Base-by-base conservation (phyloP, 306 rosid genomes). In the Acmispon strigosus region DNA sequence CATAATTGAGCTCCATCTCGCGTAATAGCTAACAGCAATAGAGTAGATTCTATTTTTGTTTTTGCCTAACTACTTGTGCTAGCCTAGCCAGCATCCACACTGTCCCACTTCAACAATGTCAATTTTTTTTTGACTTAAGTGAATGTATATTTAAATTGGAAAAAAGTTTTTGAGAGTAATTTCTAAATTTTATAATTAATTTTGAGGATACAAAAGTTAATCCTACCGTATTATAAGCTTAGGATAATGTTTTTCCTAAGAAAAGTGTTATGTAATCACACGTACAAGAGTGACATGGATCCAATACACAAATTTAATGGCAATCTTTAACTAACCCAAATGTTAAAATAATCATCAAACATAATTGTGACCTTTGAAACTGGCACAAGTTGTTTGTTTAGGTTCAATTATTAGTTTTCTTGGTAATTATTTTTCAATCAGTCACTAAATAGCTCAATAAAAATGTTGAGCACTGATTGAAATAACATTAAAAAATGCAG, bases 371-470 rank as follows among this genome's bases (percentile, higher is more conserved):
- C 3, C 0, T 0, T 27, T 27, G 0, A 0, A 27, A 27, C 3
- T 4, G 0, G 0, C 34, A 27, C 3, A 27, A 27, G 5, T 27
- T 32, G 37, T 32, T 32, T 32, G 37, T 8, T 32, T 32, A 32
- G 5, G 37, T 5, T 32, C 37, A n/a, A 11, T 17, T 16, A 56
- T n/a, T 24, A 43, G 20, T 12, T 62, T 59, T 41, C 51, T 66
- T 5, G 57, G 45, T 65, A 73, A 72, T 76, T 56, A 71, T 81
- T 44, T 45, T 54, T 49, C 52, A 74, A 62, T 78, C 43, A 78
- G 14, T 19, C 52, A 48, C 66, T 17, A 75, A 54, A 3, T 67
- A 69, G 42, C 71, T 51, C 72, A 27, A 1, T 13, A 51, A 29
- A 69, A 42, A 42, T 69, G 62, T 60, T 1, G 19, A 77, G 14